phyloP scores from a whole-genome alignment of 2,329 filamentous ascomycete species.

The Sphaerulina vaccinii region DNA sequence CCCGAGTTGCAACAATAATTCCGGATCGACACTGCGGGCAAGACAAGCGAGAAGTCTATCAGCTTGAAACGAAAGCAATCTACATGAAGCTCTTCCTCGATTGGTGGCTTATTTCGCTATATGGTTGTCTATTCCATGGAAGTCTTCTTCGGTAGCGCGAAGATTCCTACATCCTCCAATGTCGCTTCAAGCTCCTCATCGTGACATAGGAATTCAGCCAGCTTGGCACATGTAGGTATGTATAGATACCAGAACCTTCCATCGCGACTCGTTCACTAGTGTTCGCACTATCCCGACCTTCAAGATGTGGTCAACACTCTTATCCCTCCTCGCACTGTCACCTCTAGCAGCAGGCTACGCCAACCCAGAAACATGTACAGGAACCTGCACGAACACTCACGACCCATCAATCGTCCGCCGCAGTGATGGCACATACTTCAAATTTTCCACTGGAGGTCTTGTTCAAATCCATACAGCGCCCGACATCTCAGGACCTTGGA shows the following conservation, averaged over 20 bases:
- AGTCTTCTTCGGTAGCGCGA: no score
- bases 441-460: constrained; percentile 53
- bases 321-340: constrained; percentile 16
- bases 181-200: background rate
- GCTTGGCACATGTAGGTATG: background rate
- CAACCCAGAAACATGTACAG: constrained; percentile 43
- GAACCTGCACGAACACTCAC: constrained; percentile 47
- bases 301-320: constrained; percentile 4
- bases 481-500: constrained; percentile 53
- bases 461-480: constrained; percentile 52
- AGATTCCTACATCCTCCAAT: background rate
- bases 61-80: constrained; percentile 5
- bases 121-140: background rate
- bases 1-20: background rate
- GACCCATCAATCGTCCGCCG: constrained; percentile 52
- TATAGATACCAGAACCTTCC: background rate
- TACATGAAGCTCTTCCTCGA: background rate
- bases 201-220: background rate
- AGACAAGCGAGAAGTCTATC: background rate
- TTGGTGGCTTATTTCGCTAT: constrained; percentile 6
- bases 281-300: background rate
- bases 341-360: constrained; percentile 38
- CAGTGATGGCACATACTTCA: constrained; percentile 52
- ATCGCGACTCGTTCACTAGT: background rate
- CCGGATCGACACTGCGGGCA: background rate